These are phyloP conservation scores for Xerocomus potaroensis DNA, from an alignment of 768 basidiomycete genomes.

Conservation along the genomic window DNA sequence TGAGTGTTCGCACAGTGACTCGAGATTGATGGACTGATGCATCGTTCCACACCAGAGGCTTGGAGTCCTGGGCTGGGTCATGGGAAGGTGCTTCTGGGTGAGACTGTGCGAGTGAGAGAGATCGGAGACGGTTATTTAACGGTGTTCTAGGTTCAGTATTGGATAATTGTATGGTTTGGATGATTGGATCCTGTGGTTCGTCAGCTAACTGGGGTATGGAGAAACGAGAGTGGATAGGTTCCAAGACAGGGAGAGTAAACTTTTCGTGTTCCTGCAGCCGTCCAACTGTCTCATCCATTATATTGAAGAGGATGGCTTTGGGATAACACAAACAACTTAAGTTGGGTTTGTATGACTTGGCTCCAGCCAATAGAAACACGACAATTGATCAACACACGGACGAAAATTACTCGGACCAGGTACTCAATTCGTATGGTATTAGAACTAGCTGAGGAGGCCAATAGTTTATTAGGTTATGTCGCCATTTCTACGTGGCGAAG, in stretches of 20 bases:
- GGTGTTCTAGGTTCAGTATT: not conserved
- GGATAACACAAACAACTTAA: too few relatives aligned
- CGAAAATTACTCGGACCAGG: too few relatives aligned
- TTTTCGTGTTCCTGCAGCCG: slow-evolving; percentile 19
- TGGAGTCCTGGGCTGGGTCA: not conserved
- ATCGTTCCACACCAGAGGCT: slow-evolving; percentile 20
- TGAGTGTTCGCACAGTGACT: slow-evolving; percentile 12
- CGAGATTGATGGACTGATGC: slow-evolving; percentile 2
- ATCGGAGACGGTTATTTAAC: not conserved
- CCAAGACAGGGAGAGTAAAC: slow-evolving; percentile 26
- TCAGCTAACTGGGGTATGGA: slow-evolving; percentile 64
- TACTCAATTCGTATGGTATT: too few relatives aligned
- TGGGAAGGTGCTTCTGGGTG: not conserved
- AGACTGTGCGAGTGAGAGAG: not conserved
- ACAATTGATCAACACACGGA: too few relatives aligned
- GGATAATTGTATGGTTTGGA: slow-evolving; percentile 46
- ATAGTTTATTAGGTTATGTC: not conserved
- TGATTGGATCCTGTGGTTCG: slow-evolving; percentile 74
- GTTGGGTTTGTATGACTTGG: too few relatives aligned
- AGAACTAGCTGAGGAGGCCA: too few relatives aligned
- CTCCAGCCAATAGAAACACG: too few relatives aligned
- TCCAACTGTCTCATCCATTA: slow-evolving; percentile 2
- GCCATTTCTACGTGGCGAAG: slow-evolving; percentile 27
- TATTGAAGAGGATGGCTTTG: slow-evolving; percentile 1
- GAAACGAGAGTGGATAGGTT: slow-evolving; percentile 45